Evolutionary conservation across 2,329 filamentous ascomycete genomes (phyloP).

Genomic region (Byssoonygena ceratinophila): DNA sequence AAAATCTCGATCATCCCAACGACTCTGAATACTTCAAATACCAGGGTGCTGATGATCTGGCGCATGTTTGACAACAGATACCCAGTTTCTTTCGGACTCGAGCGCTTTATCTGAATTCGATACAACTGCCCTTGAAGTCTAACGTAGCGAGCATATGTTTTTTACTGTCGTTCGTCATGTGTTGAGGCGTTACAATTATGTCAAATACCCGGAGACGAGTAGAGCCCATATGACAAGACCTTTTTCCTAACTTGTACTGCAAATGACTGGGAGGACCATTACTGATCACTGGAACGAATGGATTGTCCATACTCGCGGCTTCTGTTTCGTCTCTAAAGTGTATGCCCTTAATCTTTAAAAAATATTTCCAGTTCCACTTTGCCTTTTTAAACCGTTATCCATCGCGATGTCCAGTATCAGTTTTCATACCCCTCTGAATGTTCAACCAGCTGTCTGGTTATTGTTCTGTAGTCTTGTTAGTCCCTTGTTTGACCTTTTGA

Average conservation of each 20-base stretch:
- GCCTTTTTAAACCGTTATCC: background rate
- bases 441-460: background rate
- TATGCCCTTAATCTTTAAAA: constrained; percentile 2
- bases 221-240: background rate
- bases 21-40: background rate
- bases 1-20: background rate
- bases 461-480: background rate
- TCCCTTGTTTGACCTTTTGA: background rate
- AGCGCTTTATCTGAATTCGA: background rate
- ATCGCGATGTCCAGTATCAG: background rate
- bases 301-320: background rate
- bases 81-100: background rate
- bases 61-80: background rate
- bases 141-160: constrained; percentile 3
- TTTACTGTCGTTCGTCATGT: constrained; percentile 2
- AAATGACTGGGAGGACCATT: background rate
- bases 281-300: background rate
- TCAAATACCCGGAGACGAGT: constrained; percentile 6
- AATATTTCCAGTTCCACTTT: background rate
- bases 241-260: background rate
- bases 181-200: background rate
- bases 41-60: background rate
- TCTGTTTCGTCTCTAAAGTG: background rate
- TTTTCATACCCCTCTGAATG: constrained; percentile 7
- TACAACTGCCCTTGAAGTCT: background rate